phyloP scores from a whole-genome alignment of 306 rosid genomes.

The Prunus dulcis region DNA sequence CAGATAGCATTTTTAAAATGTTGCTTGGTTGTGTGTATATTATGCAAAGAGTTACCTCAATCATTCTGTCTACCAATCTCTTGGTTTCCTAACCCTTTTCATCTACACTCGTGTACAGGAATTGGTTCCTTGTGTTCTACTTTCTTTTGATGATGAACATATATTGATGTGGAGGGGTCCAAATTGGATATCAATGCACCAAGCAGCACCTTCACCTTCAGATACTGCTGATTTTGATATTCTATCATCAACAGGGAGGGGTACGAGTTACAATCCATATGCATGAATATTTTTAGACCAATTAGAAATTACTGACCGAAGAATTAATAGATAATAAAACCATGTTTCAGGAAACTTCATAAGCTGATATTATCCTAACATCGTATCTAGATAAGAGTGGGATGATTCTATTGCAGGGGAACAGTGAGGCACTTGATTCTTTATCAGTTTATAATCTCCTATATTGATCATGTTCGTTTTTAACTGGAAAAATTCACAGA shows the following conservation, averaged over 20 bases:
- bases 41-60: constrained; percentile 13
- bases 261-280: constrained; percentile 9
- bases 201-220: constrained; percentile 35
- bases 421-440: constrained; percentile 1
- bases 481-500: background rate
- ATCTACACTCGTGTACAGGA: constrained; percentile 53
- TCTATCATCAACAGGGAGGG: constrained; percentile 12
- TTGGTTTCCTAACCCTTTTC: constrained; percentile 13
- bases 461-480: background rate
- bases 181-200: constrained; percentile 64
- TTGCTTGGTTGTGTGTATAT: background rate
- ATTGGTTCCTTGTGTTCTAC: constrained; percentile 90
- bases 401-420: background rate
- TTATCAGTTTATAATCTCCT: background rate
- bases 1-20: background rate
- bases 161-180: constrained; percentile 85
- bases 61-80: constrained; percentile 11
- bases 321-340: background rate
- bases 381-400: background rate
- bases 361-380: constrained; percentile 10
- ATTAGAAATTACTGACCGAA: background rate
- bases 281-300: constrained; percentile 2
- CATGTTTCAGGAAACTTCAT: background rate
- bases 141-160: constrained; percentile 86
- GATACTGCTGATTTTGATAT: constrained; percentile 25